A percentile compares a stretch with the other conserved stretches of the same genome.
Conservation (phyloP, 805 yeast species). For the Sugiyamaella valdiviana region DNA sequence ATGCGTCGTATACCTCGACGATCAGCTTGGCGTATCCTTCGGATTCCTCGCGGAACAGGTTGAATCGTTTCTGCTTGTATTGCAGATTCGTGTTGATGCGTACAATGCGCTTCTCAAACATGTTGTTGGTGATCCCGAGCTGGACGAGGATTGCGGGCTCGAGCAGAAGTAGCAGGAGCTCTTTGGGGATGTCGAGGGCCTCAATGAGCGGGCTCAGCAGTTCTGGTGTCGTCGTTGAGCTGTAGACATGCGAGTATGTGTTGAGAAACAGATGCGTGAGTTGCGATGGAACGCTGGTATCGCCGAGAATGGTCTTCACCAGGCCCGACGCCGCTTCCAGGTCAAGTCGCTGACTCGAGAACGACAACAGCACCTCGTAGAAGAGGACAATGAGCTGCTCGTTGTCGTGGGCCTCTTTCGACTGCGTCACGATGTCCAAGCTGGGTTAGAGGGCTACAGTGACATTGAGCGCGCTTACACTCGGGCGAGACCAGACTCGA, state of each 20-base stretch:
- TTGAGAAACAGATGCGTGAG: slow-evolving; percentile 13
- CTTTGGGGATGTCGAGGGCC: slow-evolving; percentile 19
- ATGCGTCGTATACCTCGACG: slow-evolving; percentile 41
- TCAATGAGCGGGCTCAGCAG: slow-evolving; percentile 7
- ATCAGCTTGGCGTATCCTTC: slow-evolving; percentile 71
- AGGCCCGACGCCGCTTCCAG: slow-evolving; percentile 7
- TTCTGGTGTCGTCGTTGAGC: neutral
- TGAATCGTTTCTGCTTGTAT: slow-evolving; percentile 49
- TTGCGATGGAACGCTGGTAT: neutral
- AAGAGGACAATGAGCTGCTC: slow-evolving; percentile 9
- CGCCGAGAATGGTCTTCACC: slow-evolving; percentile 5
- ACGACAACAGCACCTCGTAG: slow-evolving; percentile 16
- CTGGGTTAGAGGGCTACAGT: neutral
- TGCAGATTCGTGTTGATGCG: slow-evolving; percentile 42
- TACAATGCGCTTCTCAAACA: slow-evolving; percentile 34
- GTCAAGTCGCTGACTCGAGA: slow-evolving; percentile 2
- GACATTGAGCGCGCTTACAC: neutral
- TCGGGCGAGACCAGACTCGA: neutral
- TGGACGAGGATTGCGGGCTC: slow-evolving; percentile 23
- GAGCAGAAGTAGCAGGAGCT: slow-evolving; percentile 21
- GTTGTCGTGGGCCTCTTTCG: neutral
- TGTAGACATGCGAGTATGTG: slow-evolving; percentile 14
- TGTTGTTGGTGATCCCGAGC: slow-evolving; percentile 26
- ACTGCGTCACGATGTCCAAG: neutral
- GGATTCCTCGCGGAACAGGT: slow-evolving; percentile 63